A percentile compares a stretch with the other conserved stretches of the same genome.
Conservation (phyloP, 2,329 filamentous ascomycete genomes). For the Rutstroemia sp. region DNA sequence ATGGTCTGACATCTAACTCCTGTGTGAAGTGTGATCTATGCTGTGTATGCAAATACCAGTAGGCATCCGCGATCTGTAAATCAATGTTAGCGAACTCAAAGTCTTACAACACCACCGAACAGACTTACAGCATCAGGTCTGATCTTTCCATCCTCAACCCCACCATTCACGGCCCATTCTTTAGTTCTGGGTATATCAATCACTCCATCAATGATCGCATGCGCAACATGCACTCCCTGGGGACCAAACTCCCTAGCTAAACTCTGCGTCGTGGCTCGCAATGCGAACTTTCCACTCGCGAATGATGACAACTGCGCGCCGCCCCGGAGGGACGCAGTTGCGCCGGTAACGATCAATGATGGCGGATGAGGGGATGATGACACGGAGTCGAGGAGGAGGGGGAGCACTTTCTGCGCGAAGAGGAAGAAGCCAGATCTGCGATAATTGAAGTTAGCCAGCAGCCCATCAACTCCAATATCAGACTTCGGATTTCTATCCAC, state of each 20-base stretch:
- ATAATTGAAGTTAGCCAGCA: neutral
- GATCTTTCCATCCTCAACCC: conserved; percentile 55
- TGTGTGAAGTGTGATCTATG: conserved; percentile 72
- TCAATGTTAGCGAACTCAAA: neutral
- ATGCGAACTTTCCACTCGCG: conserved; percentile 72
- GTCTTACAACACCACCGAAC: neutral
- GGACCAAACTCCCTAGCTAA: conserved; percentile 80
- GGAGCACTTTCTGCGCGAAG: conserved; percentile 67
- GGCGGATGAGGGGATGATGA: conserved; percentile 54
- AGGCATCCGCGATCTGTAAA: conserved; percentile 73
- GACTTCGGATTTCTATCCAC: no score
- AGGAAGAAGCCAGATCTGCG: conserved; percentile 54
- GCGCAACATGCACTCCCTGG: conserved; percentile 73
- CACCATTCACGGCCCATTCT: conserved; percentile 38
- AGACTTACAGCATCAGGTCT: conserved; percentile 62
- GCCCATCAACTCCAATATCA: neutral
- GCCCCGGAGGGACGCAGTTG: conserved; percentile 71
- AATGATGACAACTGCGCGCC: conserved; percentile 64
- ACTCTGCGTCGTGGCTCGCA: conserved; percentile 65
- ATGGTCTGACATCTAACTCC: conserved; percentile 74
- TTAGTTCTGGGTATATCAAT: conserved; percentile 74
- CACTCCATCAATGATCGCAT: conserved; percentile 75
- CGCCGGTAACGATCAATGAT: conserved; percentile 77
- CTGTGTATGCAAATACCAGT: conserved; percentile 73
- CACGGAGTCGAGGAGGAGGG: conserved; percentile 59